phyloP scores from a whole-genome alignment of 768 basidiomycete species.

The Lactarius sanguifluus region DNA sequence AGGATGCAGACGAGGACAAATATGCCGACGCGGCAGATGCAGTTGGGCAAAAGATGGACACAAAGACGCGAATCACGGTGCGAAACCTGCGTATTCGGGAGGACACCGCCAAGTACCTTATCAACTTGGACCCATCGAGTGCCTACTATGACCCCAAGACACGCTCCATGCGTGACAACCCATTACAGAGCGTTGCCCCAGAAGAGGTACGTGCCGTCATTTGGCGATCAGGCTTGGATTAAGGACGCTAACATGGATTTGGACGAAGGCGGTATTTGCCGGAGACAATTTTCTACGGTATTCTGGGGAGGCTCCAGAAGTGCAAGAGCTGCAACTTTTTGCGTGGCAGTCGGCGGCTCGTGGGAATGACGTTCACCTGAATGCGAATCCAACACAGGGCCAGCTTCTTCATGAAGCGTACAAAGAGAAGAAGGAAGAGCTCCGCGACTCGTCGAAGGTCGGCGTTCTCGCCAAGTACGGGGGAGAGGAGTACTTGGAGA shows the following conservation, averaged over 20 bases:
- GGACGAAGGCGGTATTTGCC: conserved; percentile 76
- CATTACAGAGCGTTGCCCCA: conserved; percentile 67
- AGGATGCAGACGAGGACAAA: conserved; percentile 95
- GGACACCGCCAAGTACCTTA: conserved; percentile 98
- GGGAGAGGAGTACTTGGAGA: conserved; percentile 88
- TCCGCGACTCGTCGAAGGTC: conserved; percentile 85
- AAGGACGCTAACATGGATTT: conserved; percentile 5
- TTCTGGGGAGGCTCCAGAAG: conserved; percentile 90
- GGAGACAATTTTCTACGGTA: conserved; percentile 95
- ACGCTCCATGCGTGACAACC: conserved; percentile 98
- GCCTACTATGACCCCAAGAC: conserved; percentile 99
- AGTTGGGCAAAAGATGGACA: conserved; percentile 96
- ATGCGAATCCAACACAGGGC: conserved; percentile 95
- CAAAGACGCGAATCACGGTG: conserved; percentile 97
- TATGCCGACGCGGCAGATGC: conserved; percentile 98
- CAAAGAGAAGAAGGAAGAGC: conserved; percentile 86
- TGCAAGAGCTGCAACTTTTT: conserved; percentile 91
- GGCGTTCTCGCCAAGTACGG: conserved; percentile 93
- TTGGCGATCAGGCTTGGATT: conserved; percentile 6
- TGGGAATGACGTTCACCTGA: conserved; percentile 93
- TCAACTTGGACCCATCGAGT: conserved; percentile 91
- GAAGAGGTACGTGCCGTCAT: conserved; percentile 70
- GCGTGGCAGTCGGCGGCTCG: conserved; percentile 94
- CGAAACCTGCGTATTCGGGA: conserved; percentile 98
- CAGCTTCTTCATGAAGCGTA: conserved; percentile 90